Base-by-base conservation (phyloP, 805 yeast genomes). In the Scheffersomyces amazonensis region DNA sequence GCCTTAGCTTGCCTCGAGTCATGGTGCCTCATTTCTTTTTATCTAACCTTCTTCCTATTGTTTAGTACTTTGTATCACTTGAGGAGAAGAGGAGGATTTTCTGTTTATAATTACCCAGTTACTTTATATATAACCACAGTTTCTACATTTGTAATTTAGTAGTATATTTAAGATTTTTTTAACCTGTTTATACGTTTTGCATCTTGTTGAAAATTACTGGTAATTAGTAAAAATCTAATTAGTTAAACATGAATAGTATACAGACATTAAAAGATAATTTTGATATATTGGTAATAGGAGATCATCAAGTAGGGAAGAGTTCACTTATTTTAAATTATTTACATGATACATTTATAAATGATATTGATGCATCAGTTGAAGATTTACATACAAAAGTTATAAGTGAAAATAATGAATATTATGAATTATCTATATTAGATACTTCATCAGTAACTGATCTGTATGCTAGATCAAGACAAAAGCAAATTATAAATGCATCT, bases 401-500 rank as follows among this genome's bases (percentile, higher is more conserved):
- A 16, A 31, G 44, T 10, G 31, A 34, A 10, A 50, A 46, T 11
- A 33, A 41, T n/a, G 42, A 41, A 27, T 52, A 50, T 29, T 40
- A 51, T 34, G 63, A 58, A 37, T 45, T 64, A 12, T 48, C 66
- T 9, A 62, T 68, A 9, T 47, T 65, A 31, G 73, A 66, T 37
- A 52, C 63, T 17, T 39, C 49, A 7, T 42, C 59, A 2, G 34
- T 44, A 4, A 43, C 42, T 20, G 71, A 64, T 33, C 43, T 43
- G 30, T 58, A 63, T 41, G 44, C 59, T 18, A 44, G 58, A 3
- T 47, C 58, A 9, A 48, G 59, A 25, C 46, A 49, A 15, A 41
- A 45, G 25, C 68, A 64, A 38, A 46, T 66, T 11, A 32, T 37
- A 6, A 68, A 66, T 38, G 59, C 66, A 15, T 44, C 42, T 5